Base-by-base conservation (phyloP, 2,329 filamentous ascomycete species). In the Zymoseptoria tritici region DNA sequence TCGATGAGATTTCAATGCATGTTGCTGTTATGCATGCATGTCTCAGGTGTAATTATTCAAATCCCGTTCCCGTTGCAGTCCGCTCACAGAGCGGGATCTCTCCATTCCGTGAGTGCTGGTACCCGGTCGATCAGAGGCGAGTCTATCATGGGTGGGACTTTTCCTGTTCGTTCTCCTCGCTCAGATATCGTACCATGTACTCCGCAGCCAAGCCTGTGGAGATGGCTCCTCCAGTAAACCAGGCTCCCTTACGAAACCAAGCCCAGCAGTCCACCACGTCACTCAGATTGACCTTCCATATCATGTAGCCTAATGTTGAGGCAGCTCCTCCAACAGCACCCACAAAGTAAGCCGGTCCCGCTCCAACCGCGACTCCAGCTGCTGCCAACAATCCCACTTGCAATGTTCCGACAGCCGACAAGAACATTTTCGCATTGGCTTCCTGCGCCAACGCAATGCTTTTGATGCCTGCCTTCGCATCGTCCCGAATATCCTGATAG, bases 401-500 rank as follows among this genome's bases (percentile, higher is more conserved):
- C 7, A 83, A 78, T 1, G 81, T 79, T 3, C 87, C 89, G 36
- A 94, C 77, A 0, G 86, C 88, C 1, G 83, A 83, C 59, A 96
- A 75, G 8, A 95, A 85, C 56, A 84, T 77, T 74, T 94, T 95
- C 1, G 90, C 92, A 62, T 91, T 82, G 4, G 83, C 80, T 63
- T 89, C 87, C 67, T 95, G 90, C 71, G 88, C 87, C 49, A 95
- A 78, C 1, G 89, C 91, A 67, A 95, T 94, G 69, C 87, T 90
- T 78, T 93, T 95, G 76, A 96, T 94, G 8, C 91, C 91, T 0
- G 87, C 90, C 73, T 91, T 91, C 62, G 81, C 85, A 70, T 96
- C 91, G 67, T 96, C 90, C 69, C 87, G 87, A 73, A 93, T 88
- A 69, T 96, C 91, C 86, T 94, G 93, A 72, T 95, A 91, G 13